These are phyloP conservation scores for Sarocladium oryzae DNA, from an alignment of 2,329 filamentous ascomycete genomes.

Conservation along the genomic window DNA sequence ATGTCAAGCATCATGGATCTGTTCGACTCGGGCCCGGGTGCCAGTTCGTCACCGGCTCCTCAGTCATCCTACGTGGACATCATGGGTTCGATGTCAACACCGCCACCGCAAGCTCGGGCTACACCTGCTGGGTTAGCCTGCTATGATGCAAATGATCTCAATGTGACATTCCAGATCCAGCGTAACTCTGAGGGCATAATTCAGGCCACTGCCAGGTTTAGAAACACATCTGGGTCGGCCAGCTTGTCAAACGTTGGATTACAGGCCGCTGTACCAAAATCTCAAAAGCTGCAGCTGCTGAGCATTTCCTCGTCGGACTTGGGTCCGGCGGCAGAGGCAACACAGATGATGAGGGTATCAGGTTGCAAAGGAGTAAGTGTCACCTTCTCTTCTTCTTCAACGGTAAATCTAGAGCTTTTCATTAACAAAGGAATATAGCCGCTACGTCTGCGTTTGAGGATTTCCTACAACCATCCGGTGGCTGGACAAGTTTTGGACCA, in stretches of 20 bases:
- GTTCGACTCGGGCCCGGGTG: constrained; percentile 49
- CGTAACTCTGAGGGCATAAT: constrained; percentile 72
- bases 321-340: constrained; percentile 71
- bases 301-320: constrained; percentile 80
- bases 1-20: constrained; percentile 83
- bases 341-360: constrained; percentile 82
- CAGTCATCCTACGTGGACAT: constrained; percentile 39
- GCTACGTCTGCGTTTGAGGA: constrained; percentile 77
- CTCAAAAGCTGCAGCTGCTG: constrained; percentile 86
- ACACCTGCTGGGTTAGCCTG: constrained; percentile 54
- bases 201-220: constrained; percentile 78
- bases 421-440: constrained; percentile 46
- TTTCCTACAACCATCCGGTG: constrained; percentile 69
- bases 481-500: constrained; percentile 75
- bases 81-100: constrained; percentile 41
- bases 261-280: constrained; percentile 94
- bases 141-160: constrained; percentile 81
- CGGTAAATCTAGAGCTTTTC: not conserved
- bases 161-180: constrained; percentile 76
- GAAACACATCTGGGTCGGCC: constrained; percentile 62
- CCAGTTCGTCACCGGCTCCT: constrained; percentile 26
- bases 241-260: constrained; percentile 69
- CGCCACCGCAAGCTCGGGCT: constrained; percentile 37
- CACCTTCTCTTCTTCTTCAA: not conserved
- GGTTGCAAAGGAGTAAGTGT: constrained; percentile 81